These are phyloP conservation scores for Syzygium jambos DNA, from an alignment of 345 rosid genomes.

Conservation along the genomic window DNA sequence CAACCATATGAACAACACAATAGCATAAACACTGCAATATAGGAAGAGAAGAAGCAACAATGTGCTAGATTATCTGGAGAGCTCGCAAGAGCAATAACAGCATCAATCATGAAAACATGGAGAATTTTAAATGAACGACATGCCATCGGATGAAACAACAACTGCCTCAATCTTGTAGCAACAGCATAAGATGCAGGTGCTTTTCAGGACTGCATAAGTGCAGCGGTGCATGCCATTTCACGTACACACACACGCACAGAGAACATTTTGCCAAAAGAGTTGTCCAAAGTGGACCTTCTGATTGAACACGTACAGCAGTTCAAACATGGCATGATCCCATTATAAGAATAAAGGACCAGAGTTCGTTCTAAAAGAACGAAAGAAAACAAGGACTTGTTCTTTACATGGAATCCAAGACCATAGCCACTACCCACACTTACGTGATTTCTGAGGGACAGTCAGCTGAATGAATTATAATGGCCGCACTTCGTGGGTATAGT, in stretches of 20 bases:
- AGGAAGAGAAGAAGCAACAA: background rate
- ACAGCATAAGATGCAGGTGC: background rate
- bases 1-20: background rate
- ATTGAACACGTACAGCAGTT: background rate
- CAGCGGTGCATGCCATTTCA: background rate
- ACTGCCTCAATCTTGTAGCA: background rate
- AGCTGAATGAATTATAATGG: no score
- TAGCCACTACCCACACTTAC: background rate
- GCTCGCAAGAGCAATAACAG: background rate
- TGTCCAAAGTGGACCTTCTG: background rate
- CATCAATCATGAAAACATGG: background rate
- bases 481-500: background rate
- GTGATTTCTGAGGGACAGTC: background rate
- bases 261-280: background rate
- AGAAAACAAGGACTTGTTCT: background rate
- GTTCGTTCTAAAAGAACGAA: background rate
- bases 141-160: background rate
- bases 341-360: background rate
- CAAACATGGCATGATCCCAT: background rate
- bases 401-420: background rate
- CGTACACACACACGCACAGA: fast-evolving
- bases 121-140: background rate
- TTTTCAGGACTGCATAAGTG: background rate
- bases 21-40: background rate
- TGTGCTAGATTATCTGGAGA: background rate